Base-by-base conservation (phyloP, 176 grass and related monocot genomes). In the Typha latifolia region DNA sequence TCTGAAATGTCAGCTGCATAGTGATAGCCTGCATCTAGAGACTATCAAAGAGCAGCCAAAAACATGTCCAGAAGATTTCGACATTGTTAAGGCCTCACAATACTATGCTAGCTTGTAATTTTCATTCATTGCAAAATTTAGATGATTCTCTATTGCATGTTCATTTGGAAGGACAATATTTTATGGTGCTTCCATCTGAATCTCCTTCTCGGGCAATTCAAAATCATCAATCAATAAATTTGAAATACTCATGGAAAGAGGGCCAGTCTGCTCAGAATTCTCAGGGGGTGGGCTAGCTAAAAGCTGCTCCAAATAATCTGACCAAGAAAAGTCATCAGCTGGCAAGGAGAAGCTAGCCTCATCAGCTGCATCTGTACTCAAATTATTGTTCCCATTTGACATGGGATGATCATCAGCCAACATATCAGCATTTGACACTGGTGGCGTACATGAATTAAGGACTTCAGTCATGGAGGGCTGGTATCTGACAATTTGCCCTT, bases 401-500 rank as follows among this genome's bases (percentile, higher is more conserved):
- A 56, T 49, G 6, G 12, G 49, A 16, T 57, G 68, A 7, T 56
- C 53, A 56, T 56, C 12, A 13, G 19, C 14, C 3, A 51, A 56
- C 10, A 57, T 1, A 43, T 34, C 14, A 57, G 49, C 32, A 56
- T 59, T 43, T 18, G 8, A 9, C 51, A 37, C 24, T 29, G 37
- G 29, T 14, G 50, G 29, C 2, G n/a, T 22, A n/a, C 15, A 55
- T 55, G 51, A 55, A 55, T 12, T 56, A 3, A 70, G 32, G 14
- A 26, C 32, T 43, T 70, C 51, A 20, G 49, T 15, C 21, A 57
- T 18, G 12, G 31, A 34, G 29, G 68, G 68, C 68, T 56, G 68
- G 51, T 56, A 70, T 59, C 24, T 70, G 51, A 70, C 37, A 59
- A 70, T 53, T 18, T 70, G 68, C 27, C 68, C 68, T 20, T 70